phyloP scores from a whole-genome alignment of 805 yeast genomes.

The Ogataea parapolymorpha region DNA sequence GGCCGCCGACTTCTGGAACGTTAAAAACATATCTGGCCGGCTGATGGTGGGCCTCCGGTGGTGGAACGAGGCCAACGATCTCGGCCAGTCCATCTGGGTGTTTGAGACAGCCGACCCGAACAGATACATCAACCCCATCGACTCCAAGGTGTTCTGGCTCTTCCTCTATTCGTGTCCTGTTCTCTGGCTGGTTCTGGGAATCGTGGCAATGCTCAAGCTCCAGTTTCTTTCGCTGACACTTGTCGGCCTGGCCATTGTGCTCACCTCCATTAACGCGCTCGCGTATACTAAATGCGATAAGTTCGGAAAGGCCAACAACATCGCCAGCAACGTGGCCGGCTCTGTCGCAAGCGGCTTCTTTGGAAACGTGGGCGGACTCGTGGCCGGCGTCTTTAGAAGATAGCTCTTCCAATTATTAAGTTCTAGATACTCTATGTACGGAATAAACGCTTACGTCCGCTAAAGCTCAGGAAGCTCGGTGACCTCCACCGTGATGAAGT shows the following conservation, averaged over 20 bases:
- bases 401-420: background rate
- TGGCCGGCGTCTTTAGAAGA: conserved; percentile 2
- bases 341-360: conserved; percentile 44
- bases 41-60: conserved; percentile 87
- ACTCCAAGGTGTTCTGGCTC: conserved; percentile 85
- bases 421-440: background rate
- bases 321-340: conserved; percentile 58
- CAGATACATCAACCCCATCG: conserved; percentile 81
- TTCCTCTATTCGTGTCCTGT: conserved; percentile 72
- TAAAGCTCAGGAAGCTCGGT: conserved; percentile 12
- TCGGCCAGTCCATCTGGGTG: conserved; percentile 77
- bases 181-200: conserved; percentile 69
- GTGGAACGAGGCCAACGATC: conserved; percentile 85
- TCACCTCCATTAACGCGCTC: conserved; percentile 78
- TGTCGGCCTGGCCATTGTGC: conserved; percentile 62
- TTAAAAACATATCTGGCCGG: conserved; percentile 88
- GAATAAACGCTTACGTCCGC: background rate
- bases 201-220: conserved; percentile 75
- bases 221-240: conserved; percentile 65
- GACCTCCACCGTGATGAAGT: conserved; percentile 23
- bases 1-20: conserved; percentile 91
- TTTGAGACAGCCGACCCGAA: conserved; percentile 79
- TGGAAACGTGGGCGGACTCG: conserved; percentile 39
- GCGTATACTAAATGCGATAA: conserved; percentile 92
- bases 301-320: conserved; percentile 76